These are phyloP conservation scores for Pichia sorboxylosa DNA, from an alignment of 1,139 yeast genomes.

Conservation along the genomic window DNA sequence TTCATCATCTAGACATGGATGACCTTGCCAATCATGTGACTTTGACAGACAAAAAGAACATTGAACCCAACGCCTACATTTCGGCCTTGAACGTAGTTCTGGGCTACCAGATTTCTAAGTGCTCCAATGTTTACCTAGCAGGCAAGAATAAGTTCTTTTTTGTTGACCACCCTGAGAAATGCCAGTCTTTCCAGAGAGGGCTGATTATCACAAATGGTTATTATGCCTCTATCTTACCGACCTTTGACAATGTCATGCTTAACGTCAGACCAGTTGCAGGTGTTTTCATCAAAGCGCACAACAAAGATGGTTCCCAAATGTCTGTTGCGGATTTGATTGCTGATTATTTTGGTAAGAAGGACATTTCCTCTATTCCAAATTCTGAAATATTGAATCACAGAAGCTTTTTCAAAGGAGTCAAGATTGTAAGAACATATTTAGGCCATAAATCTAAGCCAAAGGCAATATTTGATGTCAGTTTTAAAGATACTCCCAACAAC, in stretches of 20 bases:
- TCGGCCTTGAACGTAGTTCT: slow-evolving; percentile 15
- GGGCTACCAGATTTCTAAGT: slow-evolving; percentile 15
- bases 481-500: slow-evolving; percentile 12
- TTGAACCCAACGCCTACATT: slow-evolving; percentile 15
- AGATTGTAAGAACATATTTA: slow-evolving; percentile 15
- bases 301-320: slow-evolving; percentile 17
- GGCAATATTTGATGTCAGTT: slow-evolving; percentile 14
- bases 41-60: slow-evolving; percentile 21
- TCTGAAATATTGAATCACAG: slow-evolving; percentile 9
- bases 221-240: slow-evolving; percentile 16
- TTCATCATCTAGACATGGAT: slow-evolving; percentile 14
- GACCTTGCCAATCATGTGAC: slow-evolving; percentile 21
- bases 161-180: slow-evolving; percentile 17
- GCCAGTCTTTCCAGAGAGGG: slow-evolving; percentile 17
- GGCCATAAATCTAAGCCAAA: slow-evolving; percentile 16
- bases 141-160: slow-evolving; percentile 23
- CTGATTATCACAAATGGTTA: slow-evolving; percentile 15
- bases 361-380: slow-evolving; percentile 10
- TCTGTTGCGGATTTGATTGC: slow-evolving; percentile 16
- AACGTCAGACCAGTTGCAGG: slow-evolving; percentile 17
- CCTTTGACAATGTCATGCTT: slow-evolving; percentile 16
- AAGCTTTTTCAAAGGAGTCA: slow-evolving; percentile 15
- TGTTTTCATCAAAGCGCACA: slow-evolving; percentile 16
- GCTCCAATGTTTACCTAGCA: slow-evolving; percentile 17
- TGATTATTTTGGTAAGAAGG: slow-evolving; percentile 14